These are phyloP conservation scores for Penicillium griseofulvum DNA, from an alignment of 2,329 filamentous ascomycete genomes.

Conservation along the genomic window DNA sequence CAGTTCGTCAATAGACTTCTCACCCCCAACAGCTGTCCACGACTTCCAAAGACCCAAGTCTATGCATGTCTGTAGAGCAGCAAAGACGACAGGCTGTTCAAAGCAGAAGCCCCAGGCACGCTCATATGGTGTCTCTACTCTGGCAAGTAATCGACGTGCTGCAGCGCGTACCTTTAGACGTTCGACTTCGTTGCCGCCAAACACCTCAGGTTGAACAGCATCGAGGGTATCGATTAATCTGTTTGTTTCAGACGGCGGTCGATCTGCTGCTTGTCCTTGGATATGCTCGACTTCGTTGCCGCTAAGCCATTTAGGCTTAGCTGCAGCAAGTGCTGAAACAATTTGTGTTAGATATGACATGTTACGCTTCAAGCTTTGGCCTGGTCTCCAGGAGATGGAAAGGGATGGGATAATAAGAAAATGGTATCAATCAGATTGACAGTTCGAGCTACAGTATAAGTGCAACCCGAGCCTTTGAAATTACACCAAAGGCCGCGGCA, in stretches of 20 bases:
- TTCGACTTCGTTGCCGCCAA: constrained; percentile 23
- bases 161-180: constrained; percentile 27
- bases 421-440: neutral
- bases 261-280: neutral
- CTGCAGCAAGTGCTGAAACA: neutral
- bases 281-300: neutral
- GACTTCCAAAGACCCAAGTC: constrained; percentile 33
- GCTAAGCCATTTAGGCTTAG: neutral
- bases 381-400: neutral
- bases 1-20: constrained; percentile 30
- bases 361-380: neutral
- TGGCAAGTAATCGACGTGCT: constrained; percentile 28
- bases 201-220: constrained; percentile 13
- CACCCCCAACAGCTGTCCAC: constrained; percentile 30
- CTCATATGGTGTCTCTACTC: constrained; percentile 35
- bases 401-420: neutral
- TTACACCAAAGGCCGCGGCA: neutral
- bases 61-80: constrained; percentile 31
- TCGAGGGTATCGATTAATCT: constrained; percentile 21
- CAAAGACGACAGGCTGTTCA: constrained; percentile 31
- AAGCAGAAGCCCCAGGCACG: constrained; percentile 32
- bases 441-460: neutral
- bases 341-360: constrained; percentile 11
- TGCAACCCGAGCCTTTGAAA: neutral
- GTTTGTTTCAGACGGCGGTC: constrained; percentile 2